Conservation (phyloP, 371 early-diverging fungal genomes). For the Mucor racemosus region DNA sequence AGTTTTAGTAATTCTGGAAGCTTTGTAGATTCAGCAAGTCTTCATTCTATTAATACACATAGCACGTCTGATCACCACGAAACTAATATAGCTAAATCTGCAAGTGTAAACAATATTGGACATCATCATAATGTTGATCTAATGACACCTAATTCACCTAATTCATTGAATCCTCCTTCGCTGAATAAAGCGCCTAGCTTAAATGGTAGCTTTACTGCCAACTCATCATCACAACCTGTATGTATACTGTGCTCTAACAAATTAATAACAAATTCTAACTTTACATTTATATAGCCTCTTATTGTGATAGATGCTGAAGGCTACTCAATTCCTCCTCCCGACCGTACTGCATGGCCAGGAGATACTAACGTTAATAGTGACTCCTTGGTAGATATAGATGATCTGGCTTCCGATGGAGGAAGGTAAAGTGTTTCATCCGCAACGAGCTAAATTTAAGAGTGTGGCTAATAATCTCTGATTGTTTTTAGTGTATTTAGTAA, state of each 20-base stretch:
- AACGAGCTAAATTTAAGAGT: too few relatives aligned
- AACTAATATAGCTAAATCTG: not conserved
- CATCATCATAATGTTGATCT: constrained; percentile 12
- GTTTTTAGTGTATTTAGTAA: constrained; percentile 19
- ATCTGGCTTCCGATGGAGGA: constrained; percentile 24
- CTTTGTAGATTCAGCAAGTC: constrained; percentile 13
- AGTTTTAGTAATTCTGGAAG: constrained; percentile 29
- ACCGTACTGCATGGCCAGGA: constrained; percentile 13
- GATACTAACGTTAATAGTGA: constrained; percentile 14
- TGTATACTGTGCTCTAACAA: not conserved
- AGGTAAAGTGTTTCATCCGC: constrained; percentile 13
- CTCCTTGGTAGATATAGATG: constrained; percentile 24
- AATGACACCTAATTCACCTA: constrained; percentile 18
- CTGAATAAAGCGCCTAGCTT: constrained; percentile 35
- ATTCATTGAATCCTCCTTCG: constrained; percentile 27
- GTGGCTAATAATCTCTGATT: too few relatives aligned
- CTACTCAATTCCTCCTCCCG: constrained; percentile 28
- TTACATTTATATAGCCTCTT: constrained; percentile 6
- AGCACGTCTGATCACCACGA: constrained; percentile 7
- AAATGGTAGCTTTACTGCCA: constrained; percentile 35
- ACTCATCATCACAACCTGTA: constrained; percentile 22
- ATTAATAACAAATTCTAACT: not conserved
- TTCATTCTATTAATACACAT: constrained; percentile 11
- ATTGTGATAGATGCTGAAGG: constrained; percentile 27
- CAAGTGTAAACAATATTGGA: not conserved